Evolutionary conservation across 768 basidiomycete genomes (phyloP), one percentile per base, ranked within the genome.

Genomic region (Coprinopsis marcescibilis): DNA sequence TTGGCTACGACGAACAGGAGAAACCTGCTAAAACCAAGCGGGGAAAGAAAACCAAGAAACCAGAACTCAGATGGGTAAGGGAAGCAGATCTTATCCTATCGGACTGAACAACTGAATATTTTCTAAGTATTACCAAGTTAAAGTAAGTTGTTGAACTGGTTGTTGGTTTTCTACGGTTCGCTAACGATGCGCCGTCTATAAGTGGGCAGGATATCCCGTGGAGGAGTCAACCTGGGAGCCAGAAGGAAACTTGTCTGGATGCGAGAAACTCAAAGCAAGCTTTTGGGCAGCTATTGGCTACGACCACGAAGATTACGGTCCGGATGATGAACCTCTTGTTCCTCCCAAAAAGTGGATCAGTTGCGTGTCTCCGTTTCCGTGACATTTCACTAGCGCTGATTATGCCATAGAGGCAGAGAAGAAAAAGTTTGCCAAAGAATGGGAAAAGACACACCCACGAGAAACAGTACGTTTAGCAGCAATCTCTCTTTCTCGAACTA

Each of bases 151-250:
- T n/a, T 50, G 43, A 37, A 25, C 25, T 24, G n/a, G 24, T 25
- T 42, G n/a, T 20, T 19, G 5, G 25, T 19, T 21, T 14, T 11
- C 1, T 24, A 29, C 34, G 21, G 20, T 14, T 17, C 24, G 17
- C 14, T 29, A 40, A 29, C 29, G 39, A 32, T 32, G 30, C 26
- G 3, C 25, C 24, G 17, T 19, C 46, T 15, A n/a, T 3, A 46
- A 87, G 85, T 88, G 85, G 85, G 78, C 71, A 10, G 76, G 74
- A 7, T 88, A 85, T 57, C 65, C 60, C 42, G 75, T 76, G 0
- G 71, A 71, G 24, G 67, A 71, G 1, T 74, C 85, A 51, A 84
- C 71, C 85, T 87, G 85, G 85, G 85, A 87, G 49, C 85, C 85
- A 10, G 63, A 70, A 42, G 63, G 62, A 5, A 84, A 88, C 57